Conservation (phyloP, 192 early-diverging fungal genomes). For the Entophlyctis luteolus region DNA sequence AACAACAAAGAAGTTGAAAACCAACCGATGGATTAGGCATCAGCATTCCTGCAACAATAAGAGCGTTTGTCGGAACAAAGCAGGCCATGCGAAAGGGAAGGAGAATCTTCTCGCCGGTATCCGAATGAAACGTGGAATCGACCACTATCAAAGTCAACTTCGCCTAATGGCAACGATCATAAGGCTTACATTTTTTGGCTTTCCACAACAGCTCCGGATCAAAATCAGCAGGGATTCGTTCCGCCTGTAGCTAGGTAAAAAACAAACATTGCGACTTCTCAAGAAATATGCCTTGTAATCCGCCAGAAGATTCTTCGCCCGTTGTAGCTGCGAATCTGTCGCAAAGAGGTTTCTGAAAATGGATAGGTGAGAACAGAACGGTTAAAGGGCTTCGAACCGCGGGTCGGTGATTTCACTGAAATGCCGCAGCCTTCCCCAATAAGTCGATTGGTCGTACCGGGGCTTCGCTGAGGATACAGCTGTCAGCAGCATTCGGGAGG, state of each 20-base stretch:
- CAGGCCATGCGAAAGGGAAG: slow-evolving; percentile 80
- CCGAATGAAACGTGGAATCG: slow-evolving; percentile 75
- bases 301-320: slow-evolving; percentile 58
- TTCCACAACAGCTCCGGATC: slow-evolving; percentile 60
- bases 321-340: slow-evolving; percentile 49
- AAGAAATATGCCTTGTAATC: slow-evolving; percentile 51
- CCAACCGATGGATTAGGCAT: slow-evolving; percentile 69
- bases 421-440: slow-evolving; percentile 68
- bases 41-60: slow-evolving; percentile 80
- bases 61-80: slow-evolving; percentile 79
- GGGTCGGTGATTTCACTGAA: slow-evolving; percentile 74
- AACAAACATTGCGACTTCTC: not conserved
- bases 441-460: slow-evolving; percentile 64
- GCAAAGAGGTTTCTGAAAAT: slow-evolving; percentile 59
- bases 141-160: slow-evolving; percentile 40
- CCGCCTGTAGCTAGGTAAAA: not conserved
- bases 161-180: not conserved
- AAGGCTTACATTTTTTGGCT: slow-evolving; percentile 61
- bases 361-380: not conserved
- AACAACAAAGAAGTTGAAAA: slow-evolving; percentile 3
- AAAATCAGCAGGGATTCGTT: slow-evolving; percentile 9
- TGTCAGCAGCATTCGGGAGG: too few relatives aligned
- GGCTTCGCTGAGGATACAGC: slow-evolving; percentile 29
- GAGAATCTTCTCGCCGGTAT: slow-evolving; percentile 73
- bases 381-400: slow-evolving; percentile 27